These are phyloP conservation scores for Thalassiosira profunda DNA, from an alignment of 108 stramenopile genomes.

Conservation along the genomic window DNA sequence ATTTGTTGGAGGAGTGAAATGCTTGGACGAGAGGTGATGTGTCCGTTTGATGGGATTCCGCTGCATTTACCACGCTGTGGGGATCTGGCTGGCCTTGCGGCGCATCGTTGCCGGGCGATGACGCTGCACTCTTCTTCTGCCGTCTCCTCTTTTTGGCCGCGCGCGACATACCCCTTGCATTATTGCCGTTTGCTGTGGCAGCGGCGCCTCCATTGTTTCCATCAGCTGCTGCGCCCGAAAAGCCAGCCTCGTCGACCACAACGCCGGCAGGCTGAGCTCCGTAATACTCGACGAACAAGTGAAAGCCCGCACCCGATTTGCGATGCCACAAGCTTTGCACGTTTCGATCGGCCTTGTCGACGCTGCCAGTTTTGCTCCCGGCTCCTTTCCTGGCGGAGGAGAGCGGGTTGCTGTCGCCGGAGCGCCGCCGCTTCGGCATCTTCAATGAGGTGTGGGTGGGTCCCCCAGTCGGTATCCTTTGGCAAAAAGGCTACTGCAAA, in stretches of 20 bases:
- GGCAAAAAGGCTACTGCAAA: too few relatives aligned
- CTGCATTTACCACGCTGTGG: neutral
- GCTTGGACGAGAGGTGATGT: conserved; percentile 44
- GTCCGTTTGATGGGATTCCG: neutral
- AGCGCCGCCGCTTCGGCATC: conserved; percentile 13
- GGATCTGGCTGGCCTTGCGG: neutral
- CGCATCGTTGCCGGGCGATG: neutral
- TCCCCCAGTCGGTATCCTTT: too few relatives aligned
- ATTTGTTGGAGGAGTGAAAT: conserved; percentile 9
- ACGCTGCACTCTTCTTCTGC: conserved; percentile 44
- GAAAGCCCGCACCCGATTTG: conserved; percentile 67
- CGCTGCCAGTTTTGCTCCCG: neutral
- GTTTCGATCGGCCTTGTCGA: neutral
- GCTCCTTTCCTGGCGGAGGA: conserved; percentile 29
- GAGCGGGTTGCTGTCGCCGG: conserved; percentile 20
- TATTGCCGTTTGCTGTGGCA: neutral
- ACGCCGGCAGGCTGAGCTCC: conserved; percentile 58
- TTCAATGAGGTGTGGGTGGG: too few relatives aligned
- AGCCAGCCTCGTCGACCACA: conserved; percentile 14
- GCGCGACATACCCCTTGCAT: conserved; percentile 54
- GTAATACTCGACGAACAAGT: conserved; percentile 73
- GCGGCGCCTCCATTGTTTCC: neutral
- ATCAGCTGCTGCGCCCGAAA: neutral
- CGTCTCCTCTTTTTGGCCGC: conserved; percentile 61
- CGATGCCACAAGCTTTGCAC: conserved; percentile 63